Evolutionary conservation across 2,329 filamentous ascomycete species (phyloP).

Genomic region (Pezicula radicicola): DNA sequence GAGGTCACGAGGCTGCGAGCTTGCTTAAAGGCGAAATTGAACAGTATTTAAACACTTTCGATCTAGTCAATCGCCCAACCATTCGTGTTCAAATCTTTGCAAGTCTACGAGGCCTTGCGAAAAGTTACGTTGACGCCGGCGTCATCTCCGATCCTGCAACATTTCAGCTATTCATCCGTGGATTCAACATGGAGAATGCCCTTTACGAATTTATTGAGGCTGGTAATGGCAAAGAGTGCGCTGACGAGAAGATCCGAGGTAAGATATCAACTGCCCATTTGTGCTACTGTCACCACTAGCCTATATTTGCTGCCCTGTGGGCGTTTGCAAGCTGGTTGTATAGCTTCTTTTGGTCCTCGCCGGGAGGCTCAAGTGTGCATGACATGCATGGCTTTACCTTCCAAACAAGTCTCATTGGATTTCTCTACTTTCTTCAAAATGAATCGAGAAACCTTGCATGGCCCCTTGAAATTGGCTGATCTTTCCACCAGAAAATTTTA

Average conservation of each 20-base stretch:
- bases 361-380: too few species aligned
- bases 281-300: too few species aligned
- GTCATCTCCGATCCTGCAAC: slow-evolving; percentile 19
- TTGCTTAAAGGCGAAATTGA: neutral
- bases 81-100: too few species aligned
- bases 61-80: too few species aligned
- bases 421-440: too few species aligned
- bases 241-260: slow-evolving; percentile 39
- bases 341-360: too few species aligned
- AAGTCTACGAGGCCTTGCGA: slow-evolving; percentile 6
- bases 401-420: too few species aligned
- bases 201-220: slow-evolving; percentile 37
- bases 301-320: too few species aligned
- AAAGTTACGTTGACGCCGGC: slow-evolving; percentile 26
- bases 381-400: too few species aligned
- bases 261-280: neutral
- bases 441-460: too few species aligned
- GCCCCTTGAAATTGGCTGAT: slow-evolving; percentile 1
- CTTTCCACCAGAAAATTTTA: slow-evolving; percentile 23
- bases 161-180: slow-evolving; percentile 33
- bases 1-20: slow-evolving; percentile 26
- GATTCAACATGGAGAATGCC: slow-evolving; percentile 35
- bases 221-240: slow-evolving; percentile 37
- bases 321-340: too few species aligned
- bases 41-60: too few species aligned